Conservation (phyloP, 176 grass and related monocot species). For the Aegilops sharonensis region DNA sequence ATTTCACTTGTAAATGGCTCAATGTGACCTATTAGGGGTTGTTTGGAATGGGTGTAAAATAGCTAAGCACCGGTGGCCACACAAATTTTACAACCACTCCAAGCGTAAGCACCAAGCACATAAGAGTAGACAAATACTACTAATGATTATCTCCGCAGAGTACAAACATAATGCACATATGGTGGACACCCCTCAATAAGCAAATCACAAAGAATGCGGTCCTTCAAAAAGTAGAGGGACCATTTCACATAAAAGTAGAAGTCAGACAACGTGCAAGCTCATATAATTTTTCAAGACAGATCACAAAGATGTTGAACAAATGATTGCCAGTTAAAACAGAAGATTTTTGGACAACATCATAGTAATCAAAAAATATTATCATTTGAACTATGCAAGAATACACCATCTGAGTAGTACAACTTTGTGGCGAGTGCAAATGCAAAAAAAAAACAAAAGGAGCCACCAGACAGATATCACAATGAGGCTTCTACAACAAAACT, state of each 20-base stretch:
- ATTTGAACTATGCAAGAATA: slow-evolving; percentile 35
- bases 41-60: too few relatives aligned
- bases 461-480: background rate
- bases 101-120: too few relatives aligned
- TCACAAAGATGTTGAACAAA: background rate
- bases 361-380: slow-evolving; percentile 13
- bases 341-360: slow-evolving; percentile 28
- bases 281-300: background rate
- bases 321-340: slow-evolving; percentile 33
- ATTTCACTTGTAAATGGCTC: background rate
- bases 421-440: background rate
- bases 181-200: background rate
- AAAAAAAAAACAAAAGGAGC: background rate
- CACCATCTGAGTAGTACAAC: background rate
- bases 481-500: background rate
- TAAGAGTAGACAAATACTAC: background rate
- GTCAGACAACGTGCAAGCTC: background rate
- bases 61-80: too few relatives aligned
- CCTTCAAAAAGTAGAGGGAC: background rate
- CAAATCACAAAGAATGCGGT: background rate
- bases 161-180: background rate
- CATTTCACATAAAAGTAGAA: background rate
- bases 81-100: too few relatives aligned
- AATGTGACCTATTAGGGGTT: background rate
- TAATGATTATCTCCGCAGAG: background rate